These are phyloP conservation scores for Cetraspora pellucida DNA, from an alignment of 192 early-diverging fungal genomes.

Conservation along the genomic window DNA sequence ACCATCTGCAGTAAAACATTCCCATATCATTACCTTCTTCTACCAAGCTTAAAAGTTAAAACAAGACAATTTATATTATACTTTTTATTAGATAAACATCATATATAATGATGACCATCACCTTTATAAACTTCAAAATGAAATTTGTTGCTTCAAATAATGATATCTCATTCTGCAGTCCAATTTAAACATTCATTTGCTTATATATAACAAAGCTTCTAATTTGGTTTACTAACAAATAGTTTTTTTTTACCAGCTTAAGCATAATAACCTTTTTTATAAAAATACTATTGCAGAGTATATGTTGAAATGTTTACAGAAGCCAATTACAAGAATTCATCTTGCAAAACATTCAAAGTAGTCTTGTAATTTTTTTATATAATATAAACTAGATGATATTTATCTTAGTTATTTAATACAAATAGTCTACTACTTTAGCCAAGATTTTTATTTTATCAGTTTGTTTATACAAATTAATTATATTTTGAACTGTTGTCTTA, in stretches of 20 bases:
- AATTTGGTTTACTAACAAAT: not conserved
- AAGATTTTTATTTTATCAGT: too few relatives aligned
- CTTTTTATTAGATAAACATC: too few relatives aligned
- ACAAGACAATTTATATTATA: too few relatives aligned
- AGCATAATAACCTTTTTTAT: slow-evolving; percentile 12
- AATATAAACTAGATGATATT: too few relatives aligned
- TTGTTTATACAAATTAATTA: too few relatives aligned
- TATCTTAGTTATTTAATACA: too few relatives aligned
- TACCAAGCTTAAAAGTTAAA: slow-evolving; percentile 8
- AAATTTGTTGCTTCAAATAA: slow-evolving; percentile 25
- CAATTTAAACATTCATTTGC: not conserved
- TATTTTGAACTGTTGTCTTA: too few relatives aligned
- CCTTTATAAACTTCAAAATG: not conserved
- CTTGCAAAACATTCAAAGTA: too few relatives aligned
- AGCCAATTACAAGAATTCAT: too few relatives aligned
- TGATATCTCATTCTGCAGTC: not conserved
- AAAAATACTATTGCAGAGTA: not conserved
- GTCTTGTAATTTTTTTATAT: too few relatives aligned
- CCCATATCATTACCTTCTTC: not conserved
- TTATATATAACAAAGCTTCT: not conserved
- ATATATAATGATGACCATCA: slow-evolving; percentile 5
- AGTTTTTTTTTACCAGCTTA: not conserved
- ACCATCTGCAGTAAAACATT: not conserved
- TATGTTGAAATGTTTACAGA: too few relatives aligned
- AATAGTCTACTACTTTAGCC: too few relatives aligned